Percentiles rank a stretch among this genome's conserved stretches.
These are phyloP conservation scores for Acanthamoeba lenticulata DNA, from an alignment of 208 protist genomes.

Conservation along the genomic window DNA sequence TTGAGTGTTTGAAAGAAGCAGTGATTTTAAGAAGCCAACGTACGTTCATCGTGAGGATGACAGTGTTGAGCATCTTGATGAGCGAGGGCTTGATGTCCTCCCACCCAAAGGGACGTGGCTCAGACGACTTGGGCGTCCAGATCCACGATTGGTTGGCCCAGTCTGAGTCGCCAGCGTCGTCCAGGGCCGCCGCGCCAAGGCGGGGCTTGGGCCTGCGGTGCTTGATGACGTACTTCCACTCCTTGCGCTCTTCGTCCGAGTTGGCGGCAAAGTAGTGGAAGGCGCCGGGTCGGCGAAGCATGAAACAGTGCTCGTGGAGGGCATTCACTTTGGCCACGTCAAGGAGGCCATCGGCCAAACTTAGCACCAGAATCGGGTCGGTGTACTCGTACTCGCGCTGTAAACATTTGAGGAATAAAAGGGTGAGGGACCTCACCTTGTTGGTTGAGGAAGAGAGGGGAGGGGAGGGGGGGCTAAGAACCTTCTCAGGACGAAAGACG, in stretches of 20 bases:
- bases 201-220: background rate
- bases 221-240: constrained; percentile 38
- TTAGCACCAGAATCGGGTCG: background rate
- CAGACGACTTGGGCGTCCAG: background rate
- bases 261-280: background rate
- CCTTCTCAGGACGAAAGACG: background rate
- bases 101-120: background rate
- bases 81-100: background rate
- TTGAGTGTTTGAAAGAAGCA: too few species aligned
- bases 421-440: background rate
- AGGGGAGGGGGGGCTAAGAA: background rate
- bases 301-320: constrained; percentile 25
- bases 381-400: background rate
- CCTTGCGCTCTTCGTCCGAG: background rate
- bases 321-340: background rate
- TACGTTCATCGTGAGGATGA: background rate
- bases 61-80: background rate
- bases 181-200: background rate
- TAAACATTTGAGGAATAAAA: background rate
- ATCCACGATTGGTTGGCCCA: background rate
- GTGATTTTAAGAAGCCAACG: background rate
- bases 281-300: background rate
- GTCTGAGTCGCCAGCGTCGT: background rate
- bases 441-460: background rate
- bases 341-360: background rate